Evolutionary conservation across 345 rosid genomes (phyloP).

Genomic region (Salix purpurea): DNA sequence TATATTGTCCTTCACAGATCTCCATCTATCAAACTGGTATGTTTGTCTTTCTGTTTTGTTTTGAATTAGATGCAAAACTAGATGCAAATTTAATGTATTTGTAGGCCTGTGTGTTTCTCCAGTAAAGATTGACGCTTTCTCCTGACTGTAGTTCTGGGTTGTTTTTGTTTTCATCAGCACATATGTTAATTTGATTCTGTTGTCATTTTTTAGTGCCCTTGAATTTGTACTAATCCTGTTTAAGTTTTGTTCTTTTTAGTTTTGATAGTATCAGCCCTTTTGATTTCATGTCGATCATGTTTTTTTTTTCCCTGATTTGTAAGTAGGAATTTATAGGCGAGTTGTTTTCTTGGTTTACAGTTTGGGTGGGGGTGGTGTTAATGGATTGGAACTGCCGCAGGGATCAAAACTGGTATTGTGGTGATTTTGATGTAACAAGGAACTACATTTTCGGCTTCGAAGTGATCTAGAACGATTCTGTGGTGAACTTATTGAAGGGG

Average conservation of each 20-base stretch:
- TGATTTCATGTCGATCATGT: not conserved
- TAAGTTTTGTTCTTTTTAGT: constrained; percentile 6
- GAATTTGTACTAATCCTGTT: not conserved
- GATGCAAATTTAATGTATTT: not conserved
- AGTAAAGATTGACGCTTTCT: constrained; percentile 14
- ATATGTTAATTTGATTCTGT: not conserved
- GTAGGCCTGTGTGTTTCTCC: not conserved
- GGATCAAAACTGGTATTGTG: constrained; percentile 35
- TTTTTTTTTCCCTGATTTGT: too few relatives aligned
- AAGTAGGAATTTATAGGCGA: not conserved
- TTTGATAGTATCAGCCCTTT: not conserved
- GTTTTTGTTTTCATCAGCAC: constrained; percentile 3
- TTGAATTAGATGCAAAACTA: not conserved
- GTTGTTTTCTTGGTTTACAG: constrained; percentile 30
- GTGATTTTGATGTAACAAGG: constrained; percentile 28
- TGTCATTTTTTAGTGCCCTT: not conserved
- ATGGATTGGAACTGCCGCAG: constrained; percentile 48
- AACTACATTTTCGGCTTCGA: constrained; percentile 25
- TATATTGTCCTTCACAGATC: constrained; percentile 19
- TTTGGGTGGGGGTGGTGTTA: constrained; percentile 33
- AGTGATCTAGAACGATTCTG: constrained; percentile 17
- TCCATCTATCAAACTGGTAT: constrained; percentile 22
- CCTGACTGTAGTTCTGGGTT: constrained; percentile 14
- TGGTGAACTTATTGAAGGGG: not conserved
- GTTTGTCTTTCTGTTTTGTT: not conserved